Evolutionary conservation across 2,329 filamentous ascomycete genomes (phyloP).

Genomic region (Cordyceps pruinosa): DNA sequence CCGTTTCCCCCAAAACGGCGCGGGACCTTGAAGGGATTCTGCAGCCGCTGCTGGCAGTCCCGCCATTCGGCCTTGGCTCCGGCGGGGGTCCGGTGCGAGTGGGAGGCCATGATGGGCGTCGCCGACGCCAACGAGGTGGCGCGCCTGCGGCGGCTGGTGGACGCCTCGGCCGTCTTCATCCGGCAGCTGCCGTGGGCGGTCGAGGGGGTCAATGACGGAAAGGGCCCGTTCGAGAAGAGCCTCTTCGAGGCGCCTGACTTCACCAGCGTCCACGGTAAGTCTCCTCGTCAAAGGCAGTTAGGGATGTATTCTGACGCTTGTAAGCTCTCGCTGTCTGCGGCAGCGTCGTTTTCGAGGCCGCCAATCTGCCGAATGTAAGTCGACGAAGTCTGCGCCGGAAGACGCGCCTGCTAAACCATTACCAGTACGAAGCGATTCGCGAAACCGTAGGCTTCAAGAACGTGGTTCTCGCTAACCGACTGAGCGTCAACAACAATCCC

Average conservation of each 20-base stretch:
- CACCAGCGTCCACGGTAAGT: background rate
- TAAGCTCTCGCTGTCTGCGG: no score
- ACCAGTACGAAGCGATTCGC: background rate
- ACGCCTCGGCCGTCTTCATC: background rate
- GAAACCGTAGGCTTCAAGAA: background rate
- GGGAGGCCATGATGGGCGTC: conserved; percentile 52
- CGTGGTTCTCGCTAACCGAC: background rate
- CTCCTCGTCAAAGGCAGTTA: no score
- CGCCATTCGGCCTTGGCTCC: background rate
- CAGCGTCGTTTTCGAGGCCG: background rate
- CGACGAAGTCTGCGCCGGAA: background rate
- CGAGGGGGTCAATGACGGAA: background rate
- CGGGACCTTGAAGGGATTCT: background rate
- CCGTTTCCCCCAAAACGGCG: background rate
- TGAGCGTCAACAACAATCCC: background rate
- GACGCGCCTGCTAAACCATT: background rate
- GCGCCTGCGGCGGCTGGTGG: background rate
- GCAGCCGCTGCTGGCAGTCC: background rate
- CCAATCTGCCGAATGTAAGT: background rate
- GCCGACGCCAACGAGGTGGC: conserved; percentile 59
- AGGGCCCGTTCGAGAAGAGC: background rate
- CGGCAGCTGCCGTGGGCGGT: background rate
- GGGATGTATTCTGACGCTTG: no score
- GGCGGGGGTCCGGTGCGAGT: conserved; percentile 53
- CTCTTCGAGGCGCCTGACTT: background rate